These are phyloP conservation scores for Westerdykella aurantiaca DNA, from an alignment of 2,329 filamentous ascomycete species.

Conservation along the genomic window DNA sequence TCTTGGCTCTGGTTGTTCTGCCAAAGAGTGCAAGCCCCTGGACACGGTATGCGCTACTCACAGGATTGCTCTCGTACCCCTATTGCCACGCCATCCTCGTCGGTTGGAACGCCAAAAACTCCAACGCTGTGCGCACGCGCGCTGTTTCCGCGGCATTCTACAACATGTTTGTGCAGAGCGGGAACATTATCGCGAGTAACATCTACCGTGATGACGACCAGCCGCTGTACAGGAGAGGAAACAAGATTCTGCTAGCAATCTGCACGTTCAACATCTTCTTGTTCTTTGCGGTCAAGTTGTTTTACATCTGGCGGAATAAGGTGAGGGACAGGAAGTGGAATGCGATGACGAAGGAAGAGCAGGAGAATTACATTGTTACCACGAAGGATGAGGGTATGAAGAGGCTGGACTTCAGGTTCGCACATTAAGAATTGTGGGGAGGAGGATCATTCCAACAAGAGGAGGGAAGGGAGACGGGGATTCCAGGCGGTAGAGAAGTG, in stretches of 20 bases:
- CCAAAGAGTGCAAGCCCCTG: constrained; percentile 42
- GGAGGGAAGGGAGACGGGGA: too few relatives aligned
- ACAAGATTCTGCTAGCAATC: constrained; percentile 32
- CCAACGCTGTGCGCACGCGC: constrained; percentile 36
- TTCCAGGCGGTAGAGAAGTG: too few relatives aligned
- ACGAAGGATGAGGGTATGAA: constrained; percentile 27
- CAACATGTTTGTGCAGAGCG: constrained; percentile 44
- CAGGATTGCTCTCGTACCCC: constrained; percentile 48
- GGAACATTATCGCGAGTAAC: constrained; percentile 43
- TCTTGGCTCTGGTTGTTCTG: constrained; percentile 49
- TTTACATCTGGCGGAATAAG: constrained; percentile 41
- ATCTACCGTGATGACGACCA: constrained; percentile 45
- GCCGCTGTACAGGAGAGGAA: constrained; percentile 42
- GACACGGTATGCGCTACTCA: constrained; percentile 49
- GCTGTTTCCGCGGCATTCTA: constrained; percentile 39
- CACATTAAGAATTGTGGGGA: constrained; percentile 10
- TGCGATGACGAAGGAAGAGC: constrained; percentile 25
- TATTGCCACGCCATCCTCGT: constrained; percentile 45
- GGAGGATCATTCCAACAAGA: neutral
- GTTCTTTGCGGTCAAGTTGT: constrained; percentile 35
- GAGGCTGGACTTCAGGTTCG: constrained; percentile 28
- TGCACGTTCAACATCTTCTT: constrained; percentile 28
- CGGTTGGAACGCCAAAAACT: constrained; percentile 37
- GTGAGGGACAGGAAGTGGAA: constrained; percentile 23
- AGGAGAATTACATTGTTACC: constrained; percentile 22